Conservation (phyloP, 495 filamentous ascomycete genomes). For the Xylaria flabelliformis region DNA sequence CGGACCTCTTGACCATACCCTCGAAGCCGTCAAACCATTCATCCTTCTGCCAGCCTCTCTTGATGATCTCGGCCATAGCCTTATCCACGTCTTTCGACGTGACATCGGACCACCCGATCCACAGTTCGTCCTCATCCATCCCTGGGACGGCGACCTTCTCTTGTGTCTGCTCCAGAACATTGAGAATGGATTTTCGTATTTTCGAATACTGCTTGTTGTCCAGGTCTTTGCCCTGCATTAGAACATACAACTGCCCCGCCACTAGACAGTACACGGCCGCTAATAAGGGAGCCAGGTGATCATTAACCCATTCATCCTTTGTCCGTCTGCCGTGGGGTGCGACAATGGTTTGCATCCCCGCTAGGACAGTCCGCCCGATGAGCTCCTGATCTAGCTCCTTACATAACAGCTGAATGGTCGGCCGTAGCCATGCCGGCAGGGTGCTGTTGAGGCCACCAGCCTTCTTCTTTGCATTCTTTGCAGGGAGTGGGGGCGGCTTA, state of each 20-base stretch:
- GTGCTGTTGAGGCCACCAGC: slow-evolving; percentile 39
- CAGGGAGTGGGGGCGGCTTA: slow-evolving; percentile 32
- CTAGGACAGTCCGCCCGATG: slow-evolving; percentile 51
- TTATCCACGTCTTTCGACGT: slow-evolving; percentile 61
- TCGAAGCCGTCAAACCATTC: slow-evolving; percentile 68
- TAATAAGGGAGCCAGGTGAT: slow-evolving; percentile 60
- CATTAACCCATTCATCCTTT: slow-evolving; percentile 59
- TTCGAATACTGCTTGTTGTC: slow-evolving; percentile 47
- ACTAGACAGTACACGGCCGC: slow-evolving; percentile 74
- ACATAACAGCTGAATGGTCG: slow-evolving; percentile 69
- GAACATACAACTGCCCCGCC: slow-evolving; percentile 48
- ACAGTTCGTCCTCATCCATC: slow-evolving; percentile 48
- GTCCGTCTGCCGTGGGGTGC: slow-evolving; percentile 43
- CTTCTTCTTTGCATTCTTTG: slow-evolving; percentile 36
- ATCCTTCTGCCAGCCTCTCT: slow-evolving; percentile 66
- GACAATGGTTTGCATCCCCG: slow-evolving; percentile 52
- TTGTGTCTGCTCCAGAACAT: slow-evolving; percentile 45
- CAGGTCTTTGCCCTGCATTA: slow-evolving; percentile 44
- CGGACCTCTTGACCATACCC: slow-evolving; percentile 42
- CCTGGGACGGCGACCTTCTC: slow-evolving; percentile 37
- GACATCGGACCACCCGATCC: slow-evolving; percentile 55
- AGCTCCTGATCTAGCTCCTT: slow-evolving; percentile 41
- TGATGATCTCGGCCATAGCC: slow-evolving; percentile 63
- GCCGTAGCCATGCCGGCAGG: slow-evolving; percentile 70
- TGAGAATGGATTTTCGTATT: slow-evolving; percentile 49